phyloP scores from a whole-genome alignment of 192 early-diverging fungal genomes.

The Tieghemiomyces parasiticus region DNA sequence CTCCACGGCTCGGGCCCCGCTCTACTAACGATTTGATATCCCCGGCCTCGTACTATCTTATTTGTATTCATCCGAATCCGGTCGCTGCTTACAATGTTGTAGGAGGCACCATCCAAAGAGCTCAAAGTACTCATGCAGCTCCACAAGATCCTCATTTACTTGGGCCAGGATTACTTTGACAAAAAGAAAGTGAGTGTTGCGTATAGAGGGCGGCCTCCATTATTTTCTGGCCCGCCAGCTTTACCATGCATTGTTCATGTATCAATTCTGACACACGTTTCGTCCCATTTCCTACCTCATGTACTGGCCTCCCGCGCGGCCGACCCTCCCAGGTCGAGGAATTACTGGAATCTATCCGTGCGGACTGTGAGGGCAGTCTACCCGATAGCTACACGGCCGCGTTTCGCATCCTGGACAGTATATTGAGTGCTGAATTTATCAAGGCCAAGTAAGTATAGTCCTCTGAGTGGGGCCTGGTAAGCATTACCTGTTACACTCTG shows the following conservation, averaged over 20 bases:
- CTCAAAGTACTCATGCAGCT: slow-evolving; percentile 3
- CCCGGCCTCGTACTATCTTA: not conserved
- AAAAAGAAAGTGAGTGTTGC: not conserved
- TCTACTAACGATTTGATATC: not conserved
- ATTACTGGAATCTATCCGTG: not conserved
- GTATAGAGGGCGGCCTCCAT: not conserved
- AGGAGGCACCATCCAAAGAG: not conserved
- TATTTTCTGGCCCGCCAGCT: not conserved
- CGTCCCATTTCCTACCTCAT: not conserved
- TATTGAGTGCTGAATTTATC: not conserved
- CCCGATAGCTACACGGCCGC: not conserved
- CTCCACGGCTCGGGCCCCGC: not conserved
- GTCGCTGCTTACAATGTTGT: not conserved
- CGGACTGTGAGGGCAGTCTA: not conserved
- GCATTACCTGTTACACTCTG: not conserved
- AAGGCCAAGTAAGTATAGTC: slow-evolving; percentile 6
- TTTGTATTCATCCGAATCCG: not conserved
- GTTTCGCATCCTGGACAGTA: not conserved
- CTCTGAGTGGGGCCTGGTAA: not conserved
- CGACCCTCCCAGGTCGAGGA: not conserved
- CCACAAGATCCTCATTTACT: slow-evolving; percentile 9
- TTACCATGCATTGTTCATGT: not conserved
- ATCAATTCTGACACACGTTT: not conserved
- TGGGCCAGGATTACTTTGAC: not conserved
- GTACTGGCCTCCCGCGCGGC: not conserved